Base-by-base conservation (phyloP, 257 asterid species). In the Nicotiana tomentosiformis region DNA sequence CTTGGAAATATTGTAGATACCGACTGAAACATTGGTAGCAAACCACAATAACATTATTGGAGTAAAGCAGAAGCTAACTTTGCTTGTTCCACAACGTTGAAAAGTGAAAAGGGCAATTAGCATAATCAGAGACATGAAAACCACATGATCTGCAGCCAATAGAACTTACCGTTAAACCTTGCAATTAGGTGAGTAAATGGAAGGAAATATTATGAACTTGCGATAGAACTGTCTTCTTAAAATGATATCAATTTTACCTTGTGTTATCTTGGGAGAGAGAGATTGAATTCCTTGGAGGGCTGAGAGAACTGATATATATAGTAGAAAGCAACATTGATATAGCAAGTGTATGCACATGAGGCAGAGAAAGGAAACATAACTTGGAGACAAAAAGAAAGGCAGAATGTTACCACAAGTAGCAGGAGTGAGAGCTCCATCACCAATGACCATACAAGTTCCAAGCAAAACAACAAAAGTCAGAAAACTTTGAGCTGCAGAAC, bases 371-470 rank as follows among this genome's bases (percentile, higher is more conserved):
- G 10, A 68, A 12, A 16, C 1, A 7, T 51, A 66, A 23, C 35
- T 53, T 30, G 7, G 39, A 29, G 67, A 83, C 26, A 39, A 15
- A 39, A 20, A 46, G 14, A 65, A 81, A 39, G 20, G 32, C 29
- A 16, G 16, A 2, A 51, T 49, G 2, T 83, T 84, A 92, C 95
- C 94, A 84, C 94, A 88, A 83, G 97, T 92, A 43, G 98, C 94
- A 7, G 98, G 97, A 14, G 97, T 93, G 33, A 93, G 91, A 49
- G 93, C 94, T 76, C 98, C 98, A 90, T 91, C 98, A 12, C 97
- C 95, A 39, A 91, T 93, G 37, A 91, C 96, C 97, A 93, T 93
- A 88, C 96, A 93, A 66, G 96, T 92, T 43, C 97, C 97, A 12
- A 93, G 82, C 84, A 91, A 86, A 46, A 89, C 97, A 68, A 91